Base-by-base conservation (phyloP, 2,329 filamentous ascomycete species). In the Claviceps paspali region DNA sequence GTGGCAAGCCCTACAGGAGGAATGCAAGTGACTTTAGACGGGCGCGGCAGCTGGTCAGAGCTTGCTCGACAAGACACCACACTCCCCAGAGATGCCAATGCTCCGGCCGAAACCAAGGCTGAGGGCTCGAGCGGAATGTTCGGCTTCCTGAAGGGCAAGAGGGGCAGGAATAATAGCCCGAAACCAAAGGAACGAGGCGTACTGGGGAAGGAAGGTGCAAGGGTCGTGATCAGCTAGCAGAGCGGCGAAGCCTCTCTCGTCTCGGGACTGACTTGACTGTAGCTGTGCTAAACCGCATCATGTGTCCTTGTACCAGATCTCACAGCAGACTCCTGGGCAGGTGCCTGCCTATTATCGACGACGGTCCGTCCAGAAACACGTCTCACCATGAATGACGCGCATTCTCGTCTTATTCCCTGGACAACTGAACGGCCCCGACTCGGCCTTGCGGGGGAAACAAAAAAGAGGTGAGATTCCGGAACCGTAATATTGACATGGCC, bases 121-220 rank as follows among this genome's bases (percentile, higher is more conserved):
- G 63, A 70, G 41, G 61, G 73, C 30, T 73, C 76, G n/a, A 76
- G 79, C 14, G 84, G 87, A 36, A 88, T 95, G 70, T 79, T 96
- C 46, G 83, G 85, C 1, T 92, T 98, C 56, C 66, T 96, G 42
- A 83, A 74, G 45, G 71, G 87, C 51, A 94, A 93, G 63, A 94
- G 84, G 64, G 85, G 87, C 21, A 70, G 87, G 44, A 85, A 86
- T 38, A 78, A 86, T 57, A 95, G 86, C 54, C 91, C 91, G 2
- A 95, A 94, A 62, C 87, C 87, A 19, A 88, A 85, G 56, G 87
- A 96, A 61, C 74, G 85, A 38, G 91, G 91, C 41, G 87, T 98
- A 6, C 55, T 98, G 41, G 91, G 91, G 40, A 96, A 96, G 54
- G 87, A 96, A 56, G 91, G 91, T 12, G 87, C 91, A 9, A 71